A percentile compares a stretch with the other conserved stretches of the same genome.
Evolutionary conservation across 768 basidiomycete genomes (phyloP).

Genomic region (Psilocybe azurescens): DNA sequence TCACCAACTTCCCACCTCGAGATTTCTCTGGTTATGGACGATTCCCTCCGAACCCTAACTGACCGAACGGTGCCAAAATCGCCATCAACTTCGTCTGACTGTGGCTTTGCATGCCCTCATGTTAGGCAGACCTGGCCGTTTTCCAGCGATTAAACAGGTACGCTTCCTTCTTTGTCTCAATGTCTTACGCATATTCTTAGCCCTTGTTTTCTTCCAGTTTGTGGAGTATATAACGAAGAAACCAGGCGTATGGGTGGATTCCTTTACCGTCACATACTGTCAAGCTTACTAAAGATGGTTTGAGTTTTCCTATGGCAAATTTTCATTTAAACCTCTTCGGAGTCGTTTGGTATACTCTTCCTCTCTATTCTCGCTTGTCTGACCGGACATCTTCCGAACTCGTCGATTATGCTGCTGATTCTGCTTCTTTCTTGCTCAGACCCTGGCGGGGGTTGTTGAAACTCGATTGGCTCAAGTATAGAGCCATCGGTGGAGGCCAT

Average conservation of each 20-base stretch:
- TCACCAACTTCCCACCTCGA: constrained; percentile 20
- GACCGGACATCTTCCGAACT: background rate
- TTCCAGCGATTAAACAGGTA: constrained; percentile 20
- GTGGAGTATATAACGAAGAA: constrained; percentile 16
- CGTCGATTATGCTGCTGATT: background rate
- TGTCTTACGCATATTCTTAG: background rate
- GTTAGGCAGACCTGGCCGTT: constrained; percentile 19
- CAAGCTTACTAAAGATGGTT: too few relatives aligned
- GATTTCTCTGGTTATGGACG: constrained; percentile 23
- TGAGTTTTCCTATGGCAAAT: too few relatives aligned
- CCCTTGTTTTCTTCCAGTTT: constrained; percentile 7
- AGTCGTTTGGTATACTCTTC: too few relatives aligned
- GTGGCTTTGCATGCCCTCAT: constrained; percentile 21
- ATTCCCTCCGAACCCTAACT: constrained; percentile 20
- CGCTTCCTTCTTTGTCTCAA: background rate
- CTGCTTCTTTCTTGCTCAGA: too few relatives aligned
- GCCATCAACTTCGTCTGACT: constrained; percentile 24
- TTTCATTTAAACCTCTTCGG: too few relatives aligned
- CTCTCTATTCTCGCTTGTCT: background rate
- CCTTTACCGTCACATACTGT: too few relatives aligned
- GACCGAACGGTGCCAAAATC: constrained; percentile 23
- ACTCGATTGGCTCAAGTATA: background rate
- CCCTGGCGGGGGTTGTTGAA: background rate
- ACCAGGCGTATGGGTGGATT: constrained; percentile 15
- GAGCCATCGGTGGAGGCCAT: background rate